Evolutionary conservation across 108 stramenopile genomes (phyloP).

Genomic region (Ochromonas danica): DNA sequence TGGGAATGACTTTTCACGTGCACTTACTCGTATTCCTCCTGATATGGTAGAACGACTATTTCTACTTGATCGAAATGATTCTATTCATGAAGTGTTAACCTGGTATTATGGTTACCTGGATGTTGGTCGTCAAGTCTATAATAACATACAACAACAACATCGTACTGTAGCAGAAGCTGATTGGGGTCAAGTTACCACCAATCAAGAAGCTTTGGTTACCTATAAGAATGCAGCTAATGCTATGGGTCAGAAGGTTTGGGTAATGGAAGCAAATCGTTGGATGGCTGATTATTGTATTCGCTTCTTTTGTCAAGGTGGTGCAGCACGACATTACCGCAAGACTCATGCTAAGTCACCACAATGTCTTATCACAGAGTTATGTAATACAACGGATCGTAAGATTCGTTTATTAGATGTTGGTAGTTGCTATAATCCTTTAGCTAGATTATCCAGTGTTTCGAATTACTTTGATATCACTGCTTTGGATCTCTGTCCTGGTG

Average conservation of each 20-base stretch:
- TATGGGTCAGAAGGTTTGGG: conserved; percentile 24
- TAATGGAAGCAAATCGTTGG: conserved; percentile 18
- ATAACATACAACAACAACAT: too few relatives aligned
- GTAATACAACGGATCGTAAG: not conserved
- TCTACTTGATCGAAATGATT: too few relatives aligned
- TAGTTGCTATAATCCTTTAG: conserved; percentile 28
- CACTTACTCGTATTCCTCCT: too few relatives aligned
- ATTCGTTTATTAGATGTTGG: conserved; percentile 25
- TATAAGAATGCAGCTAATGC: not conserved
- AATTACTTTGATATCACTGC: conserved; percentile 8
- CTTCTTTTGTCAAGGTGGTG: not conserved
- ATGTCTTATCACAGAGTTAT: too few relatives aligned
- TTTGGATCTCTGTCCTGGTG: not conserved
- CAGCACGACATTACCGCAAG: not conserved
- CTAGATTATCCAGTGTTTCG: too few relatives aligned
- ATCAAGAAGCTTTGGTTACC: not conserved
- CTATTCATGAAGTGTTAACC: too few relatives aligned
- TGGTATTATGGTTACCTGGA: too few relatives aligned
- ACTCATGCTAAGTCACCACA: not conserved
- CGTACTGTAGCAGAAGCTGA: too few relatives aligned
- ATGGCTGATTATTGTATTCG: not conserved
- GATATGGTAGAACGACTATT: too few relatives aligned
- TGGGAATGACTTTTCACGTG: too few relatives aligned
- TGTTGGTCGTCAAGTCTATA: too few relatives aligned
- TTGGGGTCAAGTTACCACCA: too few relatives aligned